Base-by-base conservation (phyloP, 371 early-diverging fungal species). In the Mortierella sp. region DNA sequence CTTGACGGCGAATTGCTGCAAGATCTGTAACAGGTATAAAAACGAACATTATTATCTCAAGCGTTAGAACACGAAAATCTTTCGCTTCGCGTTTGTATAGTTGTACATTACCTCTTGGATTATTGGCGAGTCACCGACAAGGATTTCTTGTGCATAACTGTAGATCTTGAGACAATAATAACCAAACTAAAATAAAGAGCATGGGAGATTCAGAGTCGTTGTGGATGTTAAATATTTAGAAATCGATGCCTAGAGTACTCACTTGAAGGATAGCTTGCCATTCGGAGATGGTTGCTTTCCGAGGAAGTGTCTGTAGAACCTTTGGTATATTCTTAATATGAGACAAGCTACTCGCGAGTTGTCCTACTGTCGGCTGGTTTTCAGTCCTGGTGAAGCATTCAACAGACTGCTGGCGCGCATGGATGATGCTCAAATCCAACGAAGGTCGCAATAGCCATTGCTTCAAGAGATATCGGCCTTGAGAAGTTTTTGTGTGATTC, bases 211-310 rank as follows among this genome's bases (percentile, higher is more conserved):
- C 6, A 35, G 35, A 35, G 35, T 8, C 45, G 10, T 12, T 5
- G 18, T 5, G 18, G 45, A 45, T 45, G 45, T 4, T 12, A 45
- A 35, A 8, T 35, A 8, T 35, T 35, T 35, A 35, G 35, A 35
- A 35, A 8, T 35, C 35, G 45, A 3, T 16, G 18, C 10, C 12
- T 18, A 45, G 12, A 45, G 0, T 45, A 26, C 39, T 22, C 72
- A 94, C 94, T 86, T 93, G 88, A 18, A 93, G 75, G 20, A 94
- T 76, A 0, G 86, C 77, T 47, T 92, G 90, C 95, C 95, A 95
- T n/a, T 94, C 94, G 12, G 57, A 66, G 4, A 88, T 20, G 1
- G 85, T 78, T 16, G 90, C 84, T 61, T 88, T 88, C 26, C 88
- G 87, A 51, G 79, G 84, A 37, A 94, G 72, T 9, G 83, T 81